These are phyloP conservation scores for Skeletonema menzelii DNA, from an alignment of 108 stramenopile genomes.

Conservation along the genomic window DNA sequence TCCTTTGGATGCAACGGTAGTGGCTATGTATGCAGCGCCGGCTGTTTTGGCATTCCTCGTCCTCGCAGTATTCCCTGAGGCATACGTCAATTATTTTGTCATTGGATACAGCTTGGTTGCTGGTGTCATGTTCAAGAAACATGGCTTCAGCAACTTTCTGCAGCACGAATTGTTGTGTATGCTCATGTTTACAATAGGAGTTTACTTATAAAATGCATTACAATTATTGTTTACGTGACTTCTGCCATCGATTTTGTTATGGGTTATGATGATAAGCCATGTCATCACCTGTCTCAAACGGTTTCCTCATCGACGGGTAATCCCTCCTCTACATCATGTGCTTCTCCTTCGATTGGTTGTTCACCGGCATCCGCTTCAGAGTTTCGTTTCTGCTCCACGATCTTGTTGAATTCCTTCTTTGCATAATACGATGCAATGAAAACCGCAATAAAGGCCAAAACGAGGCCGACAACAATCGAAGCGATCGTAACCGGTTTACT, in stretches of 20 bases:
- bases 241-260: neutral
- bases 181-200: slow-evolving; percentile 58
- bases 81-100: slow-evolving; percentile 55
- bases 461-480: slow-evolving; percentile 52
- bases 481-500: slow-evolving; percentile 27
- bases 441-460: slow-evolving; percentile 62
- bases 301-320: neutral
- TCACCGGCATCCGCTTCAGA: neutral
- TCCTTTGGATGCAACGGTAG: slow-evolving; percentile 22
- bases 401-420: slow-evolving; percentile 66
- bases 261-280: neutral
- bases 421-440: slow-evolving; percentile 69
- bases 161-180: slow-evolving; percentile 66
- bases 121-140: slow-evolving; percentile 35
- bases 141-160: slow-evolving; percentile 70
- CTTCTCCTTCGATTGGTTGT: neutral
- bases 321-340: neutral
- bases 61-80: slow-evolving; percentile 56
- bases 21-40: slow-evolving; percentile 55
- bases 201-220: slow-evolving; percentile 51
- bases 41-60: slow-evolving; percentile 54
- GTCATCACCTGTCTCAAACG: neutral
- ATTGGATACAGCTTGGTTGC: slow-evolving; percentile 52
- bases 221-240: neutral
- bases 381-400: slow-evolving; percentile 18